Conservation (phyloP, 2,329 filamentous ascomycete genomes). For the Cryphonectria japonica region DNA sequence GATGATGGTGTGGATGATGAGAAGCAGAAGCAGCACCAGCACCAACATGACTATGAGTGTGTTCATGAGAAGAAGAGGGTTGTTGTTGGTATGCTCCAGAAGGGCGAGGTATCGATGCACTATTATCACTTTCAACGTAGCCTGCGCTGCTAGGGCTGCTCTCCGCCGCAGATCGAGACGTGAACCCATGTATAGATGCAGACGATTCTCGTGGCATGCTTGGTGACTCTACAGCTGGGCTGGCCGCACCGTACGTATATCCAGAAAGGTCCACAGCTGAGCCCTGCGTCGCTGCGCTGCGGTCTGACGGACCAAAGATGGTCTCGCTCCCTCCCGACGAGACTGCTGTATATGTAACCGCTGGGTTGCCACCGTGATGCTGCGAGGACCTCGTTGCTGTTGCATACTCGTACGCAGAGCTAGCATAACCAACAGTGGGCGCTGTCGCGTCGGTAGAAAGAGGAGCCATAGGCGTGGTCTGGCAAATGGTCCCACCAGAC, state of each 20-base stretch:
- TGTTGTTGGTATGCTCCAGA: slow-evolving; percentile 13
- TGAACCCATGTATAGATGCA: slow-evolving; percentile 20
- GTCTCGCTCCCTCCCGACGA: slow-evolving; percentile 29
- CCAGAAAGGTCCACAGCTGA: slow-evolving; percentile 34
- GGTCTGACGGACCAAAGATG: slow-evolving; percentile 37
- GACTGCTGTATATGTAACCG: slow-evolving; percentile 21
- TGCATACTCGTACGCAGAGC: slow-evolving; percentile 25
- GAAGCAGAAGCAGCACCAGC: background rate
- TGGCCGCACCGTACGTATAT: slow-evolving; percentile 35
- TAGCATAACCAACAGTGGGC: slow-evolving; percentile 21
- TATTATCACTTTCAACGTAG: slow-evolving; percentile 22
- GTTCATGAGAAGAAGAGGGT: slow-evolving; percentile 22
- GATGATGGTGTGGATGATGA: slow-evolving; percentile 19
- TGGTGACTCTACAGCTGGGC: slow-evolving; percentile 23
- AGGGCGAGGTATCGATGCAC: slow-evolving; percentile 4
- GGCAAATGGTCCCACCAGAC: slow-evolving; percentile 28
- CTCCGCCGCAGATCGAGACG: slow-evolving; percentile 22
- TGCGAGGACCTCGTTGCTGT: slow-evolving; percentile 31
- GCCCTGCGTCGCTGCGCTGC: slow-evolving; percentile 35
- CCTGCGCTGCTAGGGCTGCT: slow-evolving; percentile 19
- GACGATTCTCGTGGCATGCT: slow-evolving; percentile 26
- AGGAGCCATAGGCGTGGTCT: slow-evolving; percentile 32
- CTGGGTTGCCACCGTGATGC: slow-evolving; percentile 25
- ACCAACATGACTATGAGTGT: slow-evolving; percentile 15
- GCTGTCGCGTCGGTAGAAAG: slow-evolving; percentile 35